A percentile compares a stretch with the other conserved stretches of the same genome.
phyloP scores from a whole-genome alignment of 345 rosid species.

The Excoecaria cochinchinensis region DNA sequence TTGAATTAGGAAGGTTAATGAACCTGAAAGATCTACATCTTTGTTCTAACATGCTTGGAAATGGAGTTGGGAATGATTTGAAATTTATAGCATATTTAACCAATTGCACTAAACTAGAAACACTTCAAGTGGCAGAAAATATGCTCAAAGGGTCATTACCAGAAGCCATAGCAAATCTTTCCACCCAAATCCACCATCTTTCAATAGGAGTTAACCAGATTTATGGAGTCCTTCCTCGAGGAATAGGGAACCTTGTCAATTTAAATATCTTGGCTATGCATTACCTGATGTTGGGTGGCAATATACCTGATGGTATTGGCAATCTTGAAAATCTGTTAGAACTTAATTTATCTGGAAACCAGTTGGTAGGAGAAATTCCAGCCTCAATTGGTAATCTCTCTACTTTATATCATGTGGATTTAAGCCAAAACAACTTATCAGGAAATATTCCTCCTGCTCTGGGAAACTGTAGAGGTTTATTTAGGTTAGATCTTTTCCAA shows the following conservation, averaged over 20 bases:
- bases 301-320: slow-evolving; percentile 1
- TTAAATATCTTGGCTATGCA: neutral
- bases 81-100: slow-evolving; percentile 23
- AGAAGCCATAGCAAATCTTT: slow-evolving; percentile 5
- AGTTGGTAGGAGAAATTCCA: slow-evolving; percentile 18
- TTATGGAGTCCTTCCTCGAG: slow-evolving; percentile 23
- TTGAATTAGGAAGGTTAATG: slow-evolving; percentile 8
- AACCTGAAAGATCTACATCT: neutral
- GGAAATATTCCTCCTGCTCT: slow-evolving; percentile 28
- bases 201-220: neutral
- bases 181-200: neutral
- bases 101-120: slow-evolving; percentile 8
- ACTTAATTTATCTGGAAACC: slow-evolving; percentile 5
- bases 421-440: slow-evolving; percentile 10
- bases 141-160: slow-evolving; percentile 13
- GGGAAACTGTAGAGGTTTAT: slow-evolving; percentile 11
- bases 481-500: slow-evolving; percentile 8
- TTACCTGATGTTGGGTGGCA: slow-evolving; percentile 4
- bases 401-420: neutral
- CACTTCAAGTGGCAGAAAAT: accelerated
- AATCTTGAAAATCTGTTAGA: neutral
- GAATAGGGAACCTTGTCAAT: slow-evolving; percentile 19
- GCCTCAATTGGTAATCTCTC: slow-evolving; percentile 22
- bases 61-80: slow-evolving; percentile 14
- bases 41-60: neutral